A percentile compares a stretch with the other conserved stretches of the same genome.
Evolutionary conservation across 2,329 filamentous ascomycete genomes (phyloP).

Genomic region (Fusarium clavum): DNA sequence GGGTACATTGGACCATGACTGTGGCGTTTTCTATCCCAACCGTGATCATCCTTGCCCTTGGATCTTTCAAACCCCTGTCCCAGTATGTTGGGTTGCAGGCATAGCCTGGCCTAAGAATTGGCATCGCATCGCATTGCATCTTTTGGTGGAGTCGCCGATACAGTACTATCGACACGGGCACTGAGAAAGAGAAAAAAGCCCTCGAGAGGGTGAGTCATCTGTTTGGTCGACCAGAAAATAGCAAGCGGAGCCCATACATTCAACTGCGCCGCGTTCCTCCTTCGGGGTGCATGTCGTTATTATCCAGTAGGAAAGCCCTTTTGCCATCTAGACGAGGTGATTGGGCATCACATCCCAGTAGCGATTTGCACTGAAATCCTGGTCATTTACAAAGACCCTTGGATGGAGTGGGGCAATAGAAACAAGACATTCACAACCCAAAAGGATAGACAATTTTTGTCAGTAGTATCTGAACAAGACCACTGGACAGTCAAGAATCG

Average conservation of each 20-base stretch:
- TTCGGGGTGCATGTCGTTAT: constrained; percentile 50
- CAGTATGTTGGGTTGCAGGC: constrained; percentile 17
- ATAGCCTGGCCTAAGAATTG: constrained; percentile 31
- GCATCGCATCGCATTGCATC: constrained; percentile 29
- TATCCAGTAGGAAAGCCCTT: constrained; percentile 49
- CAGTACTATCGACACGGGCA: constrained; percentile 25
- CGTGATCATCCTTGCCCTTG: constrained; percentile 17
- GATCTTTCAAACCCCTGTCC: background rate
- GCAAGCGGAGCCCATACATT: constrained; percentile 35
- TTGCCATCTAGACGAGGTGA: constrained; percentile 45
- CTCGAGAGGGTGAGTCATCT: constrained; percentile 36
- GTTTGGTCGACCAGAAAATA: constrained; percentile 35
- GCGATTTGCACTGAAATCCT: constrained; percentile 42
- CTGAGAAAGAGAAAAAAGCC: constrained; percentile 7
- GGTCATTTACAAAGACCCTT: constrained; percentile 32
- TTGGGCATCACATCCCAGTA: constrained; percentile 53
- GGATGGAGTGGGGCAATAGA: constrained; percentile 31
- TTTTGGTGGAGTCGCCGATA: constrained; percentile 38
- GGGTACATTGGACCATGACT: constrained; percentile 46
- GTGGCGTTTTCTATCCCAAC: constrained; percentile 39
- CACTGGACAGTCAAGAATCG: constrained; percentile 10
- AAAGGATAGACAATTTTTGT: background rate
- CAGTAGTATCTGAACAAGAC: background rate
- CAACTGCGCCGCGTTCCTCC: constrained; percentile 59
- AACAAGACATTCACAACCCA: background rate